phyloP scores from a whole-genome alignment of 495 filamentous ascomycete species.

The Neurospora sp. region DNA sequence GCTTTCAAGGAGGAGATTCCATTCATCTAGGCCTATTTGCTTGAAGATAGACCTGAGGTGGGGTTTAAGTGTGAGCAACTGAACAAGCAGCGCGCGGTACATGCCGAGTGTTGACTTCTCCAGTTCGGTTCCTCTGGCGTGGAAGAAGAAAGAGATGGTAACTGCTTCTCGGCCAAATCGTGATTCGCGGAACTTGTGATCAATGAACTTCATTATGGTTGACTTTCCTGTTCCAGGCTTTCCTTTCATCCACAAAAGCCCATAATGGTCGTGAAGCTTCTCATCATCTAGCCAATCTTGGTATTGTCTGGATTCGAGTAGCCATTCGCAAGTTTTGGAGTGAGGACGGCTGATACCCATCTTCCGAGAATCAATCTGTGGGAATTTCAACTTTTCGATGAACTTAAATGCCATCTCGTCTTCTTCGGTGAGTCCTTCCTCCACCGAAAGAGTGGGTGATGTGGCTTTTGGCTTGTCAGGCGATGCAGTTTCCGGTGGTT shows the following conservation, averaged over 20 bases:
- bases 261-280: constrained; percentile 28
- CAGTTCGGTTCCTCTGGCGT: constrained; percentile 28
- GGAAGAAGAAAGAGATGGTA: constrained; percentile 23
- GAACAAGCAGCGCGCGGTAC: constrained; percentile 42
- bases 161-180: neutral
- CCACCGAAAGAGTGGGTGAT: too few relatives aligned
- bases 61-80: constrained; percentile 14
- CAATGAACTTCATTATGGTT: constrained; percentile 20
- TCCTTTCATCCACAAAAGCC: constrained; percentile 49
- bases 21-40: too few relatives aligned
- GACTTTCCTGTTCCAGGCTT: constrained; percentile 49
- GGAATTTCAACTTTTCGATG: constrained; percentile 23
- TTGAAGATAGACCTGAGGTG: neutral
- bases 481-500: neutral
- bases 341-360: constrained; percentile 27
- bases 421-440: neutral
- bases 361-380: constrained; percentile 29
- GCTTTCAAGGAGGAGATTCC: neutral
- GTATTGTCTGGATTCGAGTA: constrained; percentile 32
- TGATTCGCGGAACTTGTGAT: neutral
- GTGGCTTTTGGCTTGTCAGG: too few relatives aligned
- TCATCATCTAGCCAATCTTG: constrained; percentile 34
- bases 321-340: constrained; percentile 39
- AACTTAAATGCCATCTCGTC: neutral
- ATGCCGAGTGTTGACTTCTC: constrained; percentile 44